phyloP scores from a whole-genome alignment of 2,329 filamentous ascomycete genomes.

The Trichoderma afroharzianum region DNA sequence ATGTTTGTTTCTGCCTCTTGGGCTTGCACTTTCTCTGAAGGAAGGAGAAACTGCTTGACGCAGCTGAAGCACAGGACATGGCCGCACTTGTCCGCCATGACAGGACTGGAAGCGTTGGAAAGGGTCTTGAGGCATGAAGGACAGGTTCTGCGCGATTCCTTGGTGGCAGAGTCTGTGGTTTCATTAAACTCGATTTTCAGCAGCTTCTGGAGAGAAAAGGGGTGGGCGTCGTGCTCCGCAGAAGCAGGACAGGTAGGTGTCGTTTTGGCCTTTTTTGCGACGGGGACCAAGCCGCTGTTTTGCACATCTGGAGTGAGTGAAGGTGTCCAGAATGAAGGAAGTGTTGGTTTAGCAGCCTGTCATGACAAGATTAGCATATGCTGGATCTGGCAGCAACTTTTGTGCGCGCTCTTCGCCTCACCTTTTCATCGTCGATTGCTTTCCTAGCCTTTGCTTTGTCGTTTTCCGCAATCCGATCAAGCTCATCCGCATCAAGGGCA shows the following conservation, averaged over 20 bases:
- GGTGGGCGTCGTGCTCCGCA: slow-evolving; percentile 61
- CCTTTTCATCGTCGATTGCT: slow-evolving; percentile 70
- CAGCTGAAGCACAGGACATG: slow-evolving; percentile 88
- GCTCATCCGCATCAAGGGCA: slow-evolving; percentile 67
- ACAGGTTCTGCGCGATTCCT: slow-evolving; percentile 54
- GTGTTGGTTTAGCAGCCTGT: slow-evolving; percentile 58
- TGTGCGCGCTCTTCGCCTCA: slow-evolving; percentile 28
- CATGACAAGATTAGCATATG: not conserved
- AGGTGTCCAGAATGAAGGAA: slow-evolving; percentile 92
- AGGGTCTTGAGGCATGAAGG: slow-evolving; percentile 82
- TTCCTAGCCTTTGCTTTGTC: slow-evolving; percentile 68
- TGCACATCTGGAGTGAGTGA: slow-evolving; percentile 65
- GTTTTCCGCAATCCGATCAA: slow-evolving; percentile 64
- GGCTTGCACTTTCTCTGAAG: slow-evolving; percentile 40
- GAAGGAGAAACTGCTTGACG: slow-evolving; percentile 75
- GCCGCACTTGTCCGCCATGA: slow-evolving; percentile 82
- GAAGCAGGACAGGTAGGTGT: slow-evolving; percentile 76
- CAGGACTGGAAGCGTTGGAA: slow-evolving; percentile 76
- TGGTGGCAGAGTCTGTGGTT: slow-evolving; percentile 51
- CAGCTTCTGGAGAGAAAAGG: slow-evolving; percentile 73
- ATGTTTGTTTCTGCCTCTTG: slow-evolving; percentile 45
- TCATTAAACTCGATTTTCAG: slow-evolving; percentile 74
- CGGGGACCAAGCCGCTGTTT: slow-evolving; percentile 48
- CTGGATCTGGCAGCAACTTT: slow-evolving; percentile 18
- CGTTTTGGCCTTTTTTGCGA: slow-evolving; percentile 60